Evolutionary conservation across 805 yeast species (phyloP).

Genomic region (Jamesozyma lodderae): DNA sequence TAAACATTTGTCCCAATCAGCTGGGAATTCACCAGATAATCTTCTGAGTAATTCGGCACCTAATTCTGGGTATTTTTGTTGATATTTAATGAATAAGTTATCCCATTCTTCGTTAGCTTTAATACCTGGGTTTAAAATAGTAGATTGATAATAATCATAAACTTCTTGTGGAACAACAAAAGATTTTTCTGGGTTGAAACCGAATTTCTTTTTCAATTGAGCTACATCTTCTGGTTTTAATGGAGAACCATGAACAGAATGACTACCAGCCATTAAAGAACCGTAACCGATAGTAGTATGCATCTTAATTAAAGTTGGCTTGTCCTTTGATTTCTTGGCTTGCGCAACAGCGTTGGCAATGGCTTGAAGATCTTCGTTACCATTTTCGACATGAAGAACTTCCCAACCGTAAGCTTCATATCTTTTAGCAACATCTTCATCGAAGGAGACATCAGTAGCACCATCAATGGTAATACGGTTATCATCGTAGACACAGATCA

Average conservation of each 20-base stretch:
- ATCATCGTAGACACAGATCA: slow-evolving; percentile 93
- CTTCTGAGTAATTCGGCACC: slow-evolving; percentile 79
- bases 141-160: slow-evolving; percentile 51
- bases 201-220: slow-evolving; percentile 74
- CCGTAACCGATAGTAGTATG: slow-evolving; percentile 93
- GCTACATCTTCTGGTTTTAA: slow-evolving; percentile 85
- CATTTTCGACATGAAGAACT: slow-evolving; percentile 64
- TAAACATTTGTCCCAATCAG: slow-evolving; percentile 64
- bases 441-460: slow-evolving; percentile 78
- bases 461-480: slow-evolving; percentile 97
- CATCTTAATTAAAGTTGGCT: slow-evolving; percentile 85
- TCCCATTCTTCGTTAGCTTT: slow-evolving; percentile 72
- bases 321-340: slow-evolving; percentile 66
- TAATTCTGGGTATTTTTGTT: slow-evolving; percentile 60
- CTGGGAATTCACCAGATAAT: slow-evolving; percentile 68
- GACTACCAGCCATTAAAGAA: slow-evolving; percentile 75
- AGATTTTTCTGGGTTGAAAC: slow-evolving; percentile 77
- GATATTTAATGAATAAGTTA: slow-evolving; percentile 49
- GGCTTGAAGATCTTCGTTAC: slow-evolving; percentile 67
- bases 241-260: slow-evolving; percentile 93
- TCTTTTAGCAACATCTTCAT: slow-evolving; percentile 82
- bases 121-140: slow-evolving; percentile 52
- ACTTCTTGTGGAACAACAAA: slow-evolving; percentile 82
- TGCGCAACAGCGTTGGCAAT: slow-evolving; percentile 66
- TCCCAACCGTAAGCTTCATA: slow-evolving; percentile 95